These are phyloP conservation scores for Magnolia sinica DNA, from an alignment of 164 flowering plant species.

Conservation along the genomic window DNA sequence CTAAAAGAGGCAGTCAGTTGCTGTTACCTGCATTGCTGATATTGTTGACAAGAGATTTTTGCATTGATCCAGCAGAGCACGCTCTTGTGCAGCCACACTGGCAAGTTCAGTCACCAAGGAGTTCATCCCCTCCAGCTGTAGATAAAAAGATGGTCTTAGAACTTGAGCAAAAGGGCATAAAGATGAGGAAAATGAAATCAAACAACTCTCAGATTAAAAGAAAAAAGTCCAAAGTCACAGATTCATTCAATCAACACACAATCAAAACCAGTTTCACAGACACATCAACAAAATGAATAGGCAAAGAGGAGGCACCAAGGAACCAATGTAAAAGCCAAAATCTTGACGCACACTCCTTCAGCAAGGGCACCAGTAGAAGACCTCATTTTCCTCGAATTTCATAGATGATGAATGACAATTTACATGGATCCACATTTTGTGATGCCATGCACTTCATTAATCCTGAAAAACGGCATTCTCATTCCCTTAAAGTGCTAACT, in stretches of 20 bases:
- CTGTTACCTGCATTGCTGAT: conserved; percentile 71
- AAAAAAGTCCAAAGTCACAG: not conserved
- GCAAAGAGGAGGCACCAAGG: not conserved
- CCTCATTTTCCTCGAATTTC: not conserved
- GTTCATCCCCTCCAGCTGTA: conserved; percentile 63
- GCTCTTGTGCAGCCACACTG: conserved; percentile 48
- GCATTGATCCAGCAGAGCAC: conserved; percentile 52
- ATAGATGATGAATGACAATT: not conserved
- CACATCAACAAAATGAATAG: not conserved
- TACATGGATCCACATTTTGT: not conserved
- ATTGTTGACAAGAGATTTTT: conserved; percentile 57
- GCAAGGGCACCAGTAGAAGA: not conserved
- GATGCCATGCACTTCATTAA: not conserved
- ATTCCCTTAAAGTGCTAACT: not conserved
- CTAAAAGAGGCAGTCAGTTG: not conserved
- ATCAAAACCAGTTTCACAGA: not conserved
- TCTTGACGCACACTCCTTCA: too few relatives aligned
- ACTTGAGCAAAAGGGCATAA: not conserved
- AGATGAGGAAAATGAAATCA: not conserved
- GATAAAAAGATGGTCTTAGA: not conserved
- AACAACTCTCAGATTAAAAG: not conserved
- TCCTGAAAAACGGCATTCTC: not conserved
- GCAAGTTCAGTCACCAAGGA: conserved; percentile 55
- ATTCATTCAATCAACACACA: not conserved
- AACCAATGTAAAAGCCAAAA: too few relatives aligned